Percentiles rank a stretch among this genome's conserved stretches.
These are phyloP conservation scores for Skeletonema potamos DNA, from an alignment of 108 stramenopile genomes.

Conservation along the genomic window DNA sequence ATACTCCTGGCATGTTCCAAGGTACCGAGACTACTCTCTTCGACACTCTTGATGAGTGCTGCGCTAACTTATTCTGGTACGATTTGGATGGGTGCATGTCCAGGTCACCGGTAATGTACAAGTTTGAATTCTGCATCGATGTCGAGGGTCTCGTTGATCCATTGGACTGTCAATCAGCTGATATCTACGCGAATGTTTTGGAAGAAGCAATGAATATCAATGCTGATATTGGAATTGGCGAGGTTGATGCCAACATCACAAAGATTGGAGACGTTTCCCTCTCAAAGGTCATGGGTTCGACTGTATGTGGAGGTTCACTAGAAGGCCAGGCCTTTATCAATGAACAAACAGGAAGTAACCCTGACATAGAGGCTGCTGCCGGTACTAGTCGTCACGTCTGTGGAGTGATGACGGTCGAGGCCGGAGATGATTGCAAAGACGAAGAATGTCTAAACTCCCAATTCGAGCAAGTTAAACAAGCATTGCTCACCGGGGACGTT, in stretches of 20 bases:
- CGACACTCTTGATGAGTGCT: slow-evolving; percentile 3
- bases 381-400: slow-evolving; percentile 18
- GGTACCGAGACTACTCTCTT: neutral
- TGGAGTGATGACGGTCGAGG: slow-evolving; percentile 38
- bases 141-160: neutral
- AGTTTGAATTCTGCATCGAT: slow-evolving; percentile 4
- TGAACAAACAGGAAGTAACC: slow-evolving; percentile 25
- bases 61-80: neutral
- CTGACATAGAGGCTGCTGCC: slow-evolving; percentile 30
- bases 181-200: slow-evolving; percentile 16
- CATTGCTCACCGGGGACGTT: slow-evolving; percentile 18
- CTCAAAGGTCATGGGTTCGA: neutral
- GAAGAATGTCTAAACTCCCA: slow-evolving; percentile 20
- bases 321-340: slow-evolving; percentile 13
- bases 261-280: slow-evolving; percentile 8
- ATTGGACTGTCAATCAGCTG: slow-evolving; percentile 4
- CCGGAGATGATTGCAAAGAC: slow-evolving; percentile 16
- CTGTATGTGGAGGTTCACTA: neutral
- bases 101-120: neutral
- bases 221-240: slow-evolving; percentile 9
- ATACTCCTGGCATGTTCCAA: neutral
- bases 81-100: slow-evolving; percentile 3
- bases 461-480: slow-evolving; percentile 15
- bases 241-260: slow-evolving; percentile 3
- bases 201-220: slow-evolving; percentile 11